Evolutionary conservation across 108 stramenopile species (phyloP).

Genomic region (Schizochytrium sp.): DNA sequence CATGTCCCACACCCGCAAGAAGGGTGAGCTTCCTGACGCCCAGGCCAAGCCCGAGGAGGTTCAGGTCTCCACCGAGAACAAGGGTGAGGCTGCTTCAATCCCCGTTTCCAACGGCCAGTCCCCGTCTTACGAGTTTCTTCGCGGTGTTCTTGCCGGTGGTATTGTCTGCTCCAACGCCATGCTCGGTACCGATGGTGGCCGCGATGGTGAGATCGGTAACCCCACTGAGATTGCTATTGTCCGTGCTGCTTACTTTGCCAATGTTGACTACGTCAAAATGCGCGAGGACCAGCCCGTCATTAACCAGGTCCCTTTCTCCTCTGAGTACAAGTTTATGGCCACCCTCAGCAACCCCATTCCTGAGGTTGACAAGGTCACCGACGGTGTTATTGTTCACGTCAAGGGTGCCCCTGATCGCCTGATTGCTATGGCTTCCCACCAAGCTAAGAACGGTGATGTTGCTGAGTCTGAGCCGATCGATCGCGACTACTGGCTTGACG

Average conservation of each 20-base stretch:
- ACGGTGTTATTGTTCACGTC: slow-evolving; percentile 83
- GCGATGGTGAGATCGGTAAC: slow-evolving; percentile 79
- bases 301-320: slow-evolving; percentile 91
- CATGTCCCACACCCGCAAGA: slow-evolving; percentile 12
- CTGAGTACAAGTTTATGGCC: slow-evolving; percentile 94
- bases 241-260: slow-evolving; percentile 79
- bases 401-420: slow-evolving; percentile 95
- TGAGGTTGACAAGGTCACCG: slow-evolving; percentile 69
- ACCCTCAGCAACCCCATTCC: slow-evolving; percentile 32
- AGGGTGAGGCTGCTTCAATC: background rate
- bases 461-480: slow-evolving; percentile 75
- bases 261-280: slow-evolving; percentile 86
- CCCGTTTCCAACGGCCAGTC: slow-evolving; percentile 54
- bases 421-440: slow-evolving; percentile 74
- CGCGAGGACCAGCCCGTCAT: slow-evolving; percentile 84
- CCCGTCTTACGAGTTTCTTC: slow-evolving; percentile 75
- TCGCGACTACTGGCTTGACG: slow-evolving; percentile 62
- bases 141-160: slow-evolving; percentile 79
- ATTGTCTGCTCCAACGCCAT: slow-evolving; percentile 88
- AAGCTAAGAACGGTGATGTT: background rate
- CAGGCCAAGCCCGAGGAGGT: slow-evolving; percentile 43
- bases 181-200: slow-evolving; percentile 68
- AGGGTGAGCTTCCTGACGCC: slow-evolving; percentile 47
- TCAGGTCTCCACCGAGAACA: background rate
- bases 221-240: slow-evolving; percentile 93